Conservation (phyloP, 306 rosid species). For the Vicia sativa region DNA sequence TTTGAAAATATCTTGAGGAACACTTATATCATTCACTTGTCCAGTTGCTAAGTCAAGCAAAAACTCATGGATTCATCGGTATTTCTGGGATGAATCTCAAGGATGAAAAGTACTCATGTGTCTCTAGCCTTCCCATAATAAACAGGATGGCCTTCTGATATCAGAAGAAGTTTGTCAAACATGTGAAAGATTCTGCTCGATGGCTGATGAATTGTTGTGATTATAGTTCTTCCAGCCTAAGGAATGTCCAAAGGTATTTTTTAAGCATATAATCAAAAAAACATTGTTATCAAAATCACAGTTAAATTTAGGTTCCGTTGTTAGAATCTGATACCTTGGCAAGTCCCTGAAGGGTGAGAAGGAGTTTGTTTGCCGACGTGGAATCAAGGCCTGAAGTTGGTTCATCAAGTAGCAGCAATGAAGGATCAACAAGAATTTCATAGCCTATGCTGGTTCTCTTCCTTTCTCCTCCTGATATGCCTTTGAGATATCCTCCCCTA, state of each 20-base stretch:
- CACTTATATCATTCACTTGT: slow-evolving; percentile 71
- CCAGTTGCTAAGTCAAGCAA: slow-evolving; percentile 93
- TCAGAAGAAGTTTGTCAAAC: slow-evolving; percentile 88
- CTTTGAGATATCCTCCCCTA: slow-evolving; percentile 81
- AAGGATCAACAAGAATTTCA: slow-evolving; percentile 96
- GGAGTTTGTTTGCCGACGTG: slow-evolving; percentile 78
- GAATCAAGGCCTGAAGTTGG: slow-evolving; percentile 98
- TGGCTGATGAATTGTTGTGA: slow-evolving; percentile 96
- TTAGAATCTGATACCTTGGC: slow-evolving; percentile 64
- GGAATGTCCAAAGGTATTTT: slow-evolving; percentile 19
- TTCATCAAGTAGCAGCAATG: slow-evolving; percentile 83
- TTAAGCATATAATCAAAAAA: slow-evolving; percentile 21
- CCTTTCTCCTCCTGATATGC: slow-evolving; percentile 96
- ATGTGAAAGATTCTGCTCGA: slow-evolving; percentile 93
- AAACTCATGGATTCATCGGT: slow-evolving; percentile 94
- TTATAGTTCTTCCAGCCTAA: slow-evolving; percentile 90
- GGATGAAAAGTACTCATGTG: slow-evolving; percentile 79
- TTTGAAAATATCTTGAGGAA: slow-evolving; percentile 60
- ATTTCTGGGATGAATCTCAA: slow-evolving; percentile 72
- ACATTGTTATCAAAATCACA: slow-evolving; percentile 5
- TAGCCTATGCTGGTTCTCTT: slow-evolving; percentile 91
- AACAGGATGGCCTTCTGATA: slow-evolving; percentile 84
- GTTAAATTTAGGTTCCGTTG: background rate
- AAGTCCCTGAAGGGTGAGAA: slow-evolving; percentile 80
- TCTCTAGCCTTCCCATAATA: slow-evolving; percentile 83